Conservation (phyloP, 345 rosid genomes). For the Mercurialis annua region DNA sequence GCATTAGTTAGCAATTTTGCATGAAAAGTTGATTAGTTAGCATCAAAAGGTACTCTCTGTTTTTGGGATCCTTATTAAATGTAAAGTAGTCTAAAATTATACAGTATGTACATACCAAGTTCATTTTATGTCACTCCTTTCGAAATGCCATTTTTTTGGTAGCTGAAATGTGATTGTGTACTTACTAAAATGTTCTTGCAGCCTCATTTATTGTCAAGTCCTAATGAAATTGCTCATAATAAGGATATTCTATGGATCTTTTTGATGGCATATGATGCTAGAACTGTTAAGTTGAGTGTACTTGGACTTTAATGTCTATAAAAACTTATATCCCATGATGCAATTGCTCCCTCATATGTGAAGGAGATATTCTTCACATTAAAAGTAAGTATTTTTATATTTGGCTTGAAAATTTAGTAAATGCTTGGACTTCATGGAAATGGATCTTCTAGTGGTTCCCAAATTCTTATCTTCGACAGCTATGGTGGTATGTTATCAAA, state of each 20-base stretch:
- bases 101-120: no score
- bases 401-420: background rate
- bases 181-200: constrained; percentile 28
- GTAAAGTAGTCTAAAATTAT: no score
- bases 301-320: constrained; percentile 92
- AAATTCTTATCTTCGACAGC: background rate
- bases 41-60: no score
- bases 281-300: constrained; percentile 78
- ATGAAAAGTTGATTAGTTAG: no score
- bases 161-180: constrained; percentile 3
- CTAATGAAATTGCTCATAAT: constrained; percentile 74
- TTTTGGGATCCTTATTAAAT: no score
- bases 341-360: constrained; percentile 77
- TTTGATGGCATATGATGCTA: constrained; percentile 90
- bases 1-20: no score
- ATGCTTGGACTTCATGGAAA: background rate
- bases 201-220: constrained; percentile 82
- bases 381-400: constrained; percentile 37
- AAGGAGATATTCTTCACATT: constrained; percentile 74
- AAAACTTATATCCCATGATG: constrained; percentile 94
- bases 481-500: no score
- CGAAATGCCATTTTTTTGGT: no score
- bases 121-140: no score
- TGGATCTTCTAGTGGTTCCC: background rate
- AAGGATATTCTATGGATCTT: constrained; percentile 85